These are phyloP conservation scores for Globisporangium spinosum DNA, from an alignment of 352 stramenopile genomes.

Conservation along the genomic window DNA sequence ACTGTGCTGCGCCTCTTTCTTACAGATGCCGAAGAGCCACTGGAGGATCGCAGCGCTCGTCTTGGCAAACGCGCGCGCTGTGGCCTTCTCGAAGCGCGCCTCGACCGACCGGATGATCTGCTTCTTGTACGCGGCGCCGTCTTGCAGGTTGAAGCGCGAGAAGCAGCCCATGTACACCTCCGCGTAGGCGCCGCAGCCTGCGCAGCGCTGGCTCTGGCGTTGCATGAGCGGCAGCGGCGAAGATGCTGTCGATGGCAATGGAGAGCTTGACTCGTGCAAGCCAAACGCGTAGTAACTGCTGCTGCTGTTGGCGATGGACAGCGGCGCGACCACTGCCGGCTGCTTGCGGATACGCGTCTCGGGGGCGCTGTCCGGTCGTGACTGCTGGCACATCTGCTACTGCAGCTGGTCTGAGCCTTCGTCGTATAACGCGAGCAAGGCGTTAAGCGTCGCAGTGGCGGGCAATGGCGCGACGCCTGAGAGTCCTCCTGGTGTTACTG, in stretches of 20 bases:
- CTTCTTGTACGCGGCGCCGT: constrained; percentile 63
- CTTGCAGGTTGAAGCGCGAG: constrained; percentile 54
- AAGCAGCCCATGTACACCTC: constrained; percentile 75
- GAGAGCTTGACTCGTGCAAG: background rate
- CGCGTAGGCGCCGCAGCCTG: constrained; percentile 53
- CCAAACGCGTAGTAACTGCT: background rate
- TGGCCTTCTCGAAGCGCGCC: constrained; percentile 58
- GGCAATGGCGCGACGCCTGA: constrained; percentile 14
- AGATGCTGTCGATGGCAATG: constrained; percentile 5
- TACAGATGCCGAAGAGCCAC: constrained; percentile 69
- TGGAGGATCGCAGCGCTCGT: constrained; percentile 49
- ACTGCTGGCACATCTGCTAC: constrained; percentile 4
- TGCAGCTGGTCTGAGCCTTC: constrained; percentile 2
- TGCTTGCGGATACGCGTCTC: constrained; percentile 11
- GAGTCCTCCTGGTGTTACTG: background rate
- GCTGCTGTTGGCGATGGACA: background rate
- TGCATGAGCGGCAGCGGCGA: constrained; percentile 4
- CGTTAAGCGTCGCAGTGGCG: constrained; percentile 32
- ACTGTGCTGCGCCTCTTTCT: constrained; percentile 30
- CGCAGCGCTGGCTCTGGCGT: constrained; percentile 35
- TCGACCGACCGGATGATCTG: constrained; percentile 59
- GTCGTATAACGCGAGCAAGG: constrained; percentile 24
- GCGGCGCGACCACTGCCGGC: background rate
- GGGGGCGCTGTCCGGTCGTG: constrained; percentile 5
- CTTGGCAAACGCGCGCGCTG: constrained; percentile 48